Conservation (phyloP, 1,139 yeast genomes). For the Spathaspora sp. region DNA sequence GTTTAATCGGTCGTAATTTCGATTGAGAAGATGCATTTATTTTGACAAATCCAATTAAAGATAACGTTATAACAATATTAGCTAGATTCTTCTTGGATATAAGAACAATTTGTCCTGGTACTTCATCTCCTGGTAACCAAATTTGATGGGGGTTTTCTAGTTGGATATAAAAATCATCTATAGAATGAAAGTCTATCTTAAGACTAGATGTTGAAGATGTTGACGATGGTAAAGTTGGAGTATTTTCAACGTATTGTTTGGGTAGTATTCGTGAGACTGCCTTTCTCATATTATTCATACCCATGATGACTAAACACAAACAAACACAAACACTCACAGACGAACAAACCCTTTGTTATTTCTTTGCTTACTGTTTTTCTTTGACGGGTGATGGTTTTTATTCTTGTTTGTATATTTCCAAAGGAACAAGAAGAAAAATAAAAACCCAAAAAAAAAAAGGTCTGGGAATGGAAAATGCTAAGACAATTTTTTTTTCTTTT, state of each 20-base stretch:
- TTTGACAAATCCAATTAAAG: conserved; percentile 57
- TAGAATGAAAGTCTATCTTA: conserved; percentile 43
- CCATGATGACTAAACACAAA: background rate
- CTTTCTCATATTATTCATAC: conserved; percentile 31
- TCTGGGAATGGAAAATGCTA: background rate
- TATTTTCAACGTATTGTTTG: conserved; percentile 12
- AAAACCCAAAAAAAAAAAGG: background rate
- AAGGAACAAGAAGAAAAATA: background rate
- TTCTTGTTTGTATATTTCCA: background rate
- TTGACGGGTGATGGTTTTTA: background rate
- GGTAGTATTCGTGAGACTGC: conserved; percentile 47
- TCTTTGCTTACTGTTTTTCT: background rate
- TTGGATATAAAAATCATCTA: conserved; percentile 65
- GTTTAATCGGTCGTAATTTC: conserved; percentile 51
- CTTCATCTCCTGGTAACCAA: conserved; percentile 67
- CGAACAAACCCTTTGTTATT: too few species aligned
- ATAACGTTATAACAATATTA: conserved; percentile 52
- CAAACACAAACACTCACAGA: too few species aligned
- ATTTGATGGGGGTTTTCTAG: conserved; percentile 72
- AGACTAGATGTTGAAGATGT: conserved; percentile 16
- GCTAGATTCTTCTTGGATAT: conserved; percentile 55
- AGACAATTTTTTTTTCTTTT: background rate
- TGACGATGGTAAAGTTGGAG: background rate
- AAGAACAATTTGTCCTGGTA: conserved; percentile 62
- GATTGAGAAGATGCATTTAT: conserved; percentile 52